Base-by-base conservation (phyloP, 192 early-diverging fungal species). In the Mortierella claussenii region DNA sequence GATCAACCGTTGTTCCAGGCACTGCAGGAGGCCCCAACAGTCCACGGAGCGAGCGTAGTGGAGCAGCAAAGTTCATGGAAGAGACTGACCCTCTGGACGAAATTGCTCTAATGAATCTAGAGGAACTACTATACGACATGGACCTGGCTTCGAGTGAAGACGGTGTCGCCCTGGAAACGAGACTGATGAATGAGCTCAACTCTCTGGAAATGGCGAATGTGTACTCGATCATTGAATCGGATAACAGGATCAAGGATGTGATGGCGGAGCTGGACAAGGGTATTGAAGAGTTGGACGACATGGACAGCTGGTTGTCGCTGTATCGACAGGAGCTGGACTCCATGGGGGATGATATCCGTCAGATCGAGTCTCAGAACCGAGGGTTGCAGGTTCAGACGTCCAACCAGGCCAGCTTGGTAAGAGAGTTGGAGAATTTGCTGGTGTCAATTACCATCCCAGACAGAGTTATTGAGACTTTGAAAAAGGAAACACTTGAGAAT, bases 301-400 rank as follows among this genome's bases (percentile, higher is more conserved):
- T 98, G 86, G 93, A 97, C 55, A 87, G 86, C 20, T 96, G 93
- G 95, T 81, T 99, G 17, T 78, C 81, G 26, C 86, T 93, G 30
- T 99, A 97, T 79, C 89, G 91, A 17, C 83, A 89, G 13, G 89
- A 96, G 73, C 82, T 99, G 30, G 93, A 98, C 63, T 93, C 92
- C 82, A 79, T 69, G 65, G 61, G 66, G 23, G 60, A 65, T 27
- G 55, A 98, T 78, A 96, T 98, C 54, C 93, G 95, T 81, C 92
- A 96, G 60, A 97, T 99, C 58, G 95, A 98, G 81, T 82, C 89
- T 18, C 88, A 94, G 68, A 98, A 98, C 79, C 91, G 97, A 43
- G 91, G 87, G 54, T 85, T 99, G 55, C 96, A 98, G 75, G 85
- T 94, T 26, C 89, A 94, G 43, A 93, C 95, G 12, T 82, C 83